phyloP scores from a whole-genome alignment of 371 early-diverging fungal species.

The Apophysomyces trapeziformis region DNA sequence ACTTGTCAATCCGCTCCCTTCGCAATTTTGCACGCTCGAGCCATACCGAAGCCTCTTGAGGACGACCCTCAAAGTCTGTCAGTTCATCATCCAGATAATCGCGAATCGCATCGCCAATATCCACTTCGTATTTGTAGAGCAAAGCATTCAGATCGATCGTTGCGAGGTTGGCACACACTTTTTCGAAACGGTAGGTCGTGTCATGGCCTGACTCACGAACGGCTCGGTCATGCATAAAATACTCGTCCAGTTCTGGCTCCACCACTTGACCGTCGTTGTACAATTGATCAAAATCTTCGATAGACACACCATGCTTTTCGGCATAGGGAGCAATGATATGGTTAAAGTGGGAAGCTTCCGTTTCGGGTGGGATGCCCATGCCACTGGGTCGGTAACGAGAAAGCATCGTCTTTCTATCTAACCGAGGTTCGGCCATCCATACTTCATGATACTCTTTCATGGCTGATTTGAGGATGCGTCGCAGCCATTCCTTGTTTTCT shows the following conservation, averaged over 20 bases:
- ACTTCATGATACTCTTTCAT: conserved; percentile 93
- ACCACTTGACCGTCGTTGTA: conserved; percentile 70
- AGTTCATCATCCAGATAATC: conserved; percentile 64
- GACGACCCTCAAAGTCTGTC: conserved; percentile 48
- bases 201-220: conserved; percentile 98
- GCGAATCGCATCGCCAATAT: conserved; percentile 78
- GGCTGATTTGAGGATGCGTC: conserved; percentile 72
- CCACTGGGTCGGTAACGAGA: conserved; percentile 89
- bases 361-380: conserved; percentile 95
- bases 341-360: conserved; percentile 93
- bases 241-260: conserved; percentile 89
- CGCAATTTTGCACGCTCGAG: conserved; percentile 54
- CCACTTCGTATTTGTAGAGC: conserved; percentile 94
- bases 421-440: conserved; percentile 87
- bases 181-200: conserved; percentile 94
- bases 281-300: conserved; percentile 70
- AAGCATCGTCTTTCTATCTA: conserved; percentile 79
- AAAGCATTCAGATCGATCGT: conserved; percentile 92
- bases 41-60: conserved; percentile 56
- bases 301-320: conserved; percentile 60
- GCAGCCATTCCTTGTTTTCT: conserved; percentile 79
- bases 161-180: conserved; percentile 87
- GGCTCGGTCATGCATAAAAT: conserved; percentile 96
- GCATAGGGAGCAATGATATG: conserved; percentile 90
- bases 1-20: conserved; percentile 62